Percentiles rank a stretch among this genome's conserved stretches.
phyloP scores from a whole-genome alignment of 108 stramenopile species.

The Cyclostephanos tholiformis region DNA sequence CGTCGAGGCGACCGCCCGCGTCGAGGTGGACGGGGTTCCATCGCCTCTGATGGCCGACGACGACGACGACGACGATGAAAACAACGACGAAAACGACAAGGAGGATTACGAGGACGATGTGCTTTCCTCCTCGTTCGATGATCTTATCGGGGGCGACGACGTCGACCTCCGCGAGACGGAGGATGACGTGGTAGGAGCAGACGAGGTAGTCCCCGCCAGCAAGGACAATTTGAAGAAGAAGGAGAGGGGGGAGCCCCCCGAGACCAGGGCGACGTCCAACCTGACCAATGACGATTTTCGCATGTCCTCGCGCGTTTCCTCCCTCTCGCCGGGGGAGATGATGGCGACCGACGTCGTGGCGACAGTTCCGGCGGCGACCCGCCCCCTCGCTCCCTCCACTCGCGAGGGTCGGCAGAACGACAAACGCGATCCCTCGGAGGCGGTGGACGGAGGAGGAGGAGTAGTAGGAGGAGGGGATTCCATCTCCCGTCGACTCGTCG shows the following conservation, averaged over 20 bases:
- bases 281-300: background rate
- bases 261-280: background rate
- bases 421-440: too few species aligned
- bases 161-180: background rate
- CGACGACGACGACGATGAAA: background rate
- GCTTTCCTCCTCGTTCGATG: background rate
- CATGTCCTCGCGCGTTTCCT: too few species aligned
- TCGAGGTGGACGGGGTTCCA: background rate
- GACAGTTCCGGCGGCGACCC: background rate
- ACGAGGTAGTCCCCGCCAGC: too few species aligned
- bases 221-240: too few species aligned
- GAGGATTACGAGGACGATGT: too few species aligned
- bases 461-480: background rate
- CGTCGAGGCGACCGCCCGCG: background rate
- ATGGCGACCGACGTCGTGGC: too few species aligned
- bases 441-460: background rate
- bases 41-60: background rate
- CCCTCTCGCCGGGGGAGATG: too few species aligned
- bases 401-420: too few species aligned
- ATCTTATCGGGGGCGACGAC: constrained; percentile 7
- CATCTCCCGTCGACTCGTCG: constrained; percentile 63
- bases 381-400: too few species aligned
- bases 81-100: too few species aligned
- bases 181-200: background rate
- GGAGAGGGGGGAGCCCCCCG: too few species aligned